phyloP scores from a whole-genome alignment of 805 yeast genomes.

The Phaffomyces opuntiae region DNA sequence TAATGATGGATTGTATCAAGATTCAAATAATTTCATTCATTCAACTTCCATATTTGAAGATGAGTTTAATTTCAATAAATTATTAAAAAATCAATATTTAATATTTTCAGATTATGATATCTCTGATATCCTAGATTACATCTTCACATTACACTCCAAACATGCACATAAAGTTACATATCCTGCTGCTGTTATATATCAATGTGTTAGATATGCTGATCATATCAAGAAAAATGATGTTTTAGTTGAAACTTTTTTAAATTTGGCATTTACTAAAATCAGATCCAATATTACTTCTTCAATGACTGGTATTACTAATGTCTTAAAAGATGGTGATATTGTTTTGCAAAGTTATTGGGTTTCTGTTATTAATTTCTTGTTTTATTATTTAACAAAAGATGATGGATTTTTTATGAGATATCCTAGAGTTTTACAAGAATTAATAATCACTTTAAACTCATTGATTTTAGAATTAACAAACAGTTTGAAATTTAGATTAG shows the following conservation, averaged over 20 bases:
- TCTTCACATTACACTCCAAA: slow-evolving; percentile 52
- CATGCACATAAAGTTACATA: slow-evolving; percentile 39
- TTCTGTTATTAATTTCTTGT: slow-evolving; percentile 66
- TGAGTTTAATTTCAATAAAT: slow-evolving; percentile 49
- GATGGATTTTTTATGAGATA: slow-evolving; percentile 46
- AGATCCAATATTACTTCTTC: slow-evolving; percentile 55
- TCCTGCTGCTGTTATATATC: slow-evolving; percentile 67
- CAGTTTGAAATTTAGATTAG: slow-evolving; percentile 56
- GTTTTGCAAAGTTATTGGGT: slow-evolving; percentile 83
- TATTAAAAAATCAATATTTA: slow-evolving; percentile 52
- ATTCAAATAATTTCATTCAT: slow-evolving; percentile 12
- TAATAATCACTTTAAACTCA: slow-evolving; percentile 48
- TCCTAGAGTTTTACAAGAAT: slow-evolving; percentile 55
- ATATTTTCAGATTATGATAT: slow-evolving; percentile 57
- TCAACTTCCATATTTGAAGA: slow-evolving; percentile 21
- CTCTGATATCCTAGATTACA: slow-evolving; percentile 64
- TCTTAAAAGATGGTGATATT: slow-evolving; percentile 47
- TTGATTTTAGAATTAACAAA: slow-evolving; percentile 59
- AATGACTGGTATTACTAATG: slow-evolving; percentile 48
- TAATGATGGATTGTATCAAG: slow-evolving; percentile 17
- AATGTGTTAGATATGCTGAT: slow-evolving; percentile 64
- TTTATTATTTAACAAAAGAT: slow-evolving; percentile 70
- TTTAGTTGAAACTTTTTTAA: slow-evolving; percentile 51
- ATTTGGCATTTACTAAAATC: slow-evolving; percentile 54
- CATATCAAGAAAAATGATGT: slow-evolving; percentile 46